Percentiles rank a stretch among this genome's conserved stretches.
Conservation (phyloP, 192 early-diverging fungal genomes). For the Spizellomyces punctatus region DNA sequence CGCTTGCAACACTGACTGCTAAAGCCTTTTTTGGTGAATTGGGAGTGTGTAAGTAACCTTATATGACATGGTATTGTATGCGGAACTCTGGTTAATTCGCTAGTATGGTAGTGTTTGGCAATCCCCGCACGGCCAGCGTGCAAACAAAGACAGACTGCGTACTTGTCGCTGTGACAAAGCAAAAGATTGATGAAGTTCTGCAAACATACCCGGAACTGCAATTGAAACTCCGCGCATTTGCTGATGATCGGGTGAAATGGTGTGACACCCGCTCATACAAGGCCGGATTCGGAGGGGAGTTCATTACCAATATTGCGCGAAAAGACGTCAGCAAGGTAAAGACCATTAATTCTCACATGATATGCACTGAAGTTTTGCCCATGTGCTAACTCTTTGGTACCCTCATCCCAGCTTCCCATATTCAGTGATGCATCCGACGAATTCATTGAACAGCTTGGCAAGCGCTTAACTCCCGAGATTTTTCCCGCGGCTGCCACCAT, state of each 20-base stretch:
- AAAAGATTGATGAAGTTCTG: conserved; percentile 40
- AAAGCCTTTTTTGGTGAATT: conserved; percentile 45
- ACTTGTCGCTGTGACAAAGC: conserved; percentile 42
- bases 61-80: background rate
- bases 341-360: background rate
- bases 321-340: conserved; percentile 43
- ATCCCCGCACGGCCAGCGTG: conserved; percentile 37
- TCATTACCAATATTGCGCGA: conserved; percentile 44
- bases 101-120: conserved; percentile 31
- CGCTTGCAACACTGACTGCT: conserved; percentile 25
- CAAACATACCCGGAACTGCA: conserved; percentile 21
- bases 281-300: conserved; percentile 51
- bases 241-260: conserved; percentile 34
- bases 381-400: conserved; percentile 5
- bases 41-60: conserved; percentile 35
- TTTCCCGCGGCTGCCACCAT: conserved; percentile 29
- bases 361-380: conserved; percentile 1
- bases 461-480: conserved; percentile 33
- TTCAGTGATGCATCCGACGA: conserved; percentile 38
- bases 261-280: conserved; percentile 11
- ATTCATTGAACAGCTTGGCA: conserved; percentile 43
- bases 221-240: conserved; percentile 22
- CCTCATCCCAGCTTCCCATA: conserved; percentile 37
- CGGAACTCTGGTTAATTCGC: background rate
- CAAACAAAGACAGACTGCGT: conserved; percentile 37